Conservation (phyloP, 768 basidiomycete genomes). For the Boletus edulis region DNA sequence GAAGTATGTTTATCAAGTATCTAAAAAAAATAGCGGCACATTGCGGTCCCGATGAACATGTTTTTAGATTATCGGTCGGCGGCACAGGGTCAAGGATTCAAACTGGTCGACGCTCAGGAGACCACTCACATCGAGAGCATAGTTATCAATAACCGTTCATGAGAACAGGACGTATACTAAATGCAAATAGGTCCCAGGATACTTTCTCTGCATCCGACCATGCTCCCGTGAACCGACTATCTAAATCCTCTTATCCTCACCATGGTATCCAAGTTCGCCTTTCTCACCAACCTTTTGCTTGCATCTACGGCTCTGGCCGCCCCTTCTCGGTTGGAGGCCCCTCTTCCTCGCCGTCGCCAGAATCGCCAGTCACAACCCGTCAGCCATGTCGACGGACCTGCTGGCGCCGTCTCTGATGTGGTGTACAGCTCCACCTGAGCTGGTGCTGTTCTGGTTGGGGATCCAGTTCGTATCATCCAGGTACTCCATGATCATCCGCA, state of each 20-base stretch:
- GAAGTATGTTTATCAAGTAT: no score
- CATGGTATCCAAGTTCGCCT: constrained; percentile 19
- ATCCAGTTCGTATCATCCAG: constrained; percentile 2
- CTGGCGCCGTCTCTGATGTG: neutral
- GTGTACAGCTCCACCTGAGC: constrained; percentile 19
- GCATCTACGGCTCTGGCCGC: constrained; percentile 13
- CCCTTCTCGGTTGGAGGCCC: constrained; percentile 13
- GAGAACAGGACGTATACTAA: no score
- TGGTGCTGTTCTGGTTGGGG: constrained; percentile 14
- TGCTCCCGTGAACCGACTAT: neutral
- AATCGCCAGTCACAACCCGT: constrained; percentile 9
- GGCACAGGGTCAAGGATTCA: no score
- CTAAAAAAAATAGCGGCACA: no score
- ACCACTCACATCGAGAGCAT: no score
- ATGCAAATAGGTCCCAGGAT: no score
- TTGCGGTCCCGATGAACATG: no score
- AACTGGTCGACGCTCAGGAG: no score
- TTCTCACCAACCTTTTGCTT: constrained; percentile 18
- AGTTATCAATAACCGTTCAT: no score
- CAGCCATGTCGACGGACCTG: neutral
- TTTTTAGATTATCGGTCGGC: no score
- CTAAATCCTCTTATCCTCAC: neutral
- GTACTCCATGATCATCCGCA: neutral
- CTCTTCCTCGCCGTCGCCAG: constrained; percentile 13
- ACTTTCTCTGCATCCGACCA: neutral